A percentile compares a stretch with the other conserved stretches of the same genome.
These are phyloP conservation scores for Oryza coarctata DNA, from an alignment of 176 grass and related monocot species.

Conservation along the genomic window DNA sequence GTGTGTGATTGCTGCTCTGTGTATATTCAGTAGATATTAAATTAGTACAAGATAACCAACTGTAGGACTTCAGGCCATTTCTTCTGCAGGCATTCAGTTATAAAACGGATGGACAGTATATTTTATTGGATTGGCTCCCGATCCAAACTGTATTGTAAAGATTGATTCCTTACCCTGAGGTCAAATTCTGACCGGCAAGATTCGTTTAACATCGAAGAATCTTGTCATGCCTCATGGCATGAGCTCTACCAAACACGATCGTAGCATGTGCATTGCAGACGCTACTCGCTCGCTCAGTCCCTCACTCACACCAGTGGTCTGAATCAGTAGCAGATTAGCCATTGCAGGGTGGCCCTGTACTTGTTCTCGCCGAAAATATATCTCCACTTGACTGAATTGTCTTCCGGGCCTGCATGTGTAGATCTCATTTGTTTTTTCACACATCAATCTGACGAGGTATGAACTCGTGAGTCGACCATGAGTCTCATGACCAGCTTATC, in stretches of 20 bases:
- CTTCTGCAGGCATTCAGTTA: background rate
- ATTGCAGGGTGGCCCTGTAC: slow-evolving; percentile 4
- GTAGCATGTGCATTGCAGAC: slow-evolving; percentile 35
- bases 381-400: slow-evolving; percentile 11
- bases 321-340: slow-evolving; percentile 6
- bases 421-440: background rate
- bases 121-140: background rate
- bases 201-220: slow-evolving; percentile 7
- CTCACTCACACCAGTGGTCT: background rate
- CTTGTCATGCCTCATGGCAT: slow-evolving; percentile 28
- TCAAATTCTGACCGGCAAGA: slow-evolving; percentile 22
- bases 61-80: background rate
- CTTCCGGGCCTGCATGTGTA: slow-evolving; percentile 2
- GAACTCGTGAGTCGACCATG: background rate
- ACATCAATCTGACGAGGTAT: background rate
- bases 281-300: background rate
- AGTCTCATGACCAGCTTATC: background rate
- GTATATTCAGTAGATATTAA: background rate
- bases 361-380: background rate
- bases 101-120: background rate
- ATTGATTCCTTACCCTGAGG: background rate
- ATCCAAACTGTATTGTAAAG: background rate
- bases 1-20: too few relatives aligned
- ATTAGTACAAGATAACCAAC: background rate
- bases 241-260: slow-evolving; percentile 44